These are phyloP conservation scores for Phlyctochytrium planicorne DNA, from an alignment of 192 early-diverging fungal species.

Conservation along the genomic window DNA sequence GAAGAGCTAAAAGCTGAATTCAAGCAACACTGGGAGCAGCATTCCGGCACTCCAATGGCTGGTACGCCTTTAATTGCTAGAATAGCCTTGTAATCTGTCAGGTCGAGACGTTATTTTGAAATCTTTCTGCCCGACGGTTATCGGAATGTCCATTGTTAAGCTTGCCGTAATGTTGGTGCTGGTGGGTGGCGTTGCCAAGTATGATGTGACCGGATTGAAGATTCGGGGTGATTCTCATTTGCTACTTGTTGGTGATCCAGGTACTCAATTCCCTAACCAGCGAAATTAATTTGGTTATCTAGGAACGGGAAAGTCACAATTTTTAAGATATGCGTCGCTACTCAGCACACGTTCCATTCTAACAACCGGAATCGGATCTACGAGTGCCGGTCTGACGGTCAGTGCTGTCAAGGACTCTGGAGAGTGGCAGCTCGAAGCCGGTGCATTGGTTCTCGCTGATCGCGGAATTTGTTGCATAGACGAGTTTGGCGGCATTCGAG, in stretches of 20 bases:
- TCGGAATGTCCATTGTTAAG: slow-evolving; percentile 69
- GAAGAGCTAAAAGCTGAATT: slow-evolving; percentile 60
- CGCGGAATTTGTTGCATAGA: slow-evolving; percentile 80
- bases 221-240: slow-evolving; percentile 73
- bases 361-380: slow-evolving; percentile 77
- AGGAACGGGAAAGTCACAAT: slow-evolving; percentile 77
- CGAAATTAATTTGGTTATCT: slow-evolving; percentile 12
- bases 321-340: slow-evolving; percentile 68
- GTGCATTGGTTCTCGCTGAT: slow-evolving; percentile 77
- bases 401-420: slow-evolving; percentile 68
- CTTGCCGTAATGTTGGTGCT: slow-evolving; percentile 70
- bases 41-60: slow-evolving; percentile 24
- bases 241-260: slow-evolving; percentile 77
- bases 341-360: slow-evolving; percentile 66
- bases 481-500: slow-evolving; percentile 77
- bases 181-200: slow-evolving; percentile 64
- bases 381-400: slow-evolving; percentile 72
- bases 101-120: slow-evolving; percentile 58
- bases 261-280: slow-evolving; percentile 29
- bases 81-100: slow-evolving; percentile 5
- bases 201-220: slow-evolving; percentile 47
- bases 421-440: slow-evolving; percentile 82
- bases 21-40: slow-evolving; percentile 53
- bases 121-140: slow-evolving; percentile 69
- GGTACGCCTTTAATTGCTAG: slow-evolving; percentile 23